Conservation (phyloP, 768 basidiomycete genomes). For the Boletus huronensis region DNA sequence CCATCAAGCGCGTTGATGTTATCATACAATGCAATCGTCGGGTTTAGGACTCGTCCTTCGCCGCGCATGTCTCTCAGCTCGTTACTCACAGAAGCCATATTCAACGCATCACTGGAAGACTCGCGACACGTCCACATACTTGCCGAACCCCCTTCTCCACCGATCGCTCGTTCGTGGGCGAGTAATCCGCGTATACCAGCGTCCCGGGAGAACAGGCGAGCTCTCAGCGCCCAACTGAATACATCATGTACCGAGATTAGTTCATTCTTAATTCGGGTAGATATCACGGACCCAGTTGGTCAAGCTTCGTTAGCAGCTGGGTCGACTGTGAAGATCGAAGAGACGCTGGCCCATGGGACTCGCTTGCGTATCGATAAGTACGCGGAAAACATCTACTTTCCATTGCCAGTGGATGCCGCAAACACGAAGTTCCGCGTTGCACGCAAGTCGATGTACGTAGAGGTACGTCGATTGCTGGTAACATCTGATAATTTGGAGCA, state of each 20-base stretch:
- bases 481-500: not conserved
- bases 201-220: conserved; percentile 13
- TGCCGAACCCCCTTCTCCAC: conserved; percentile 16
- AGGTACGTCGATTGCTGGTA: conserved; percentile 18
- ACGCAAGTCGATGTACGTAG: conserved; percentile 51
- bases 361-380: conserved; percentile 16
- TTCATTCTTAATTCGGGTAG: conserved; percentile 19
- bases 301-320: conserved; percentile 17
- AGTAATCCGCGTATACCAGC: not conserved
- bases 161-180: not conserved
- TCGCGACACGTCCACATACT: conserved; percentile 25
- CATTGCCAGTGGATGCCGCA: conserved; percentile 41
- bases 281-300: conserved; percentile 22
- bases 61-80: not conserved
- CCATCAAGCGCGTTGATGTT: conserved; percentile 19
- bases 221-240: conserved; percentile 16
- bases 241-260: conserved; percentile 9
- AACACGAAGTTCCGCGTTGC: conserved; percentile 44
- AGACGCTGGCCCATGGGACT: not conserved
- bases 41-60: conserved; percentile 21
- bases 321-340: conserved; percentile 16
- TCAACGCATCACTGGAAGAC: conserved; percentile 16
- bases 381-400: conserved; percentile 34
- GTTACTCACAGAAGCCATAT: conserved; percentile 17
- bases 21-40: conserved; percentile 11